Base-by-base conservation (phyloP, 345 rosid genomes). In the Ailanthus altissimus region DNA sequence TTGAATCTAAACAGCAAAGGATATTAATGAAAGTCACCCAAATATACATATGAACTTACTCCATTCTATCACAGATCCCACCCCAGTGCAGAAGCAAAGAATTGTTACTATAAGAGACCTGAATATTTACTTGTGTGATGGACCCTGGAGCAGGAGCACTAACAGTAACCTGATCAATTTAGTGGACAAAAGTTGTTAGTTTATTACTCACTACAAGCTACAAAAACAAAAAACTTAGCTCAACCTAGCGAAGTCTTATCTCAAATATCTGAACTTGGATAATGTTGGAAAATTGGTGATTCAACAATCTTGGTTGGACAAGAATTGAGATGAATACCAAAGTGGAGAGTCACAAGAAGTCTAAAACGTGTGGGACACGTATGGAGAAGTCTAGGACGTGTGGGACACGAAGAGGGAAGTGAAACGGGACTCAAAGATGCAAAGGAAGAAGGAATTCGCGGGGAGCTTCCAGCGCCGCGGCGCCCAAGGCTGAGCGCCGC, bases 21-120 rank as follows among this genome's bases (percentile, higher is more conserved):
- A 72, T 0, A 36, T 10, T 40, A 14, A 23, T 67, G 72, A 66
- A 78, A 78, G 49, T 54, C 59, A 69, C 60, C 58, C 10, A 57
- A 36, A 50, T 70, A 25, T 74, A 73, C 53, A 84, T 67, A 49
- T 69, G 63, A 72, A 79, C 94, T 84, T 86, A 96, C 99, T 85
- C 92, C 50, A 84, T 87, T 77, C 78, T 85, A 84, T 89, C 95
- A 40, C 77, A 83, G 77, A 93, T 81, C 21, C 75, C 97, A 69
- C 98, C 99, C 98, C 99, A 96, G 81, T 96, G 99, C 45, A 96
- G 89, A 68, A 91, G 75, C 86, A 96, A 85, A 40, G 98, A 86
- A 73, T 90, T 90, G 69, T 90, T 88, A 67, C 77, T 74, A 77
- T 88, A 79, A 20, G 83, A 80, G 28, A 92, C 86, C 79, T 90